phyloP scores from a whole-genome alignment of 257 asterid species.

The Ophiorrhiza pumila region DNA sequence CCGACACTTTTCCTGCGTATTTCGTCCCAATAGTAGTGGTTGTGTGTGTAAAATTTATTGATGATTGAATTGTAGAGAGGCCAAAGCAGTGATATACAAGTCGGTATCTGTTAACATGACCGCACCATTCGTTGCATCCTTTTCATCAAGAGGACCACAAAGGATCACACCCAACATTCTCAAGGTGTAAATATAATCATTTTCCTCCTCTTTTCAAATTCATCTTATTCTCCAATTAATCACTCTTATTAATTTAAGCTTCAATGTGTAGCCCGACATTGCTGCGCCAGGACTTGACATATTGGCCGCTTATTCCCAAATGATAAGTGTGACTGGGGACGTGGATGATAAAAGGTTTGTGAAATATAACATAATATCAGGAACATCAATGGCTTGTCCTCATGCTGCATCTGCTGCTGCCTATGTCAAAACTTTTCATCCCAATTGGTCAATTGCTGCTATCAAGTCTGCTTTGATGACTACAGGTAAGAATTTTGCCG shows the following conservation, averaged over 20 bases:
- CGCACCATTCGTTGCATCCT: constrained; percentile 56
- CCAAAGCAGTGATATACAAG: constrained; percentile 52
- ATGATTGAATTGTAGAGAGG: constrained; percentile 28
- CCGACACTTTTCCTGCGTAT: no score
- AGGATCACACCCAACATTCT: constrained; percentile 41
- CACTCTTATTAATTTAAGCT: background rate
- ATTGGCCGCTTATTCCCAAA: constrained; percentile 56
- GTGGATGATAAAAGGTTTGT: constrained; percentile 34
- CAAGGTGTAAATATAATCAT: constrained; percentile 48
- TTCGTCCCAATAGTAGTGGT: no score
- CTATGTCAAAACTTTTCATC: constrained; percentile 67
- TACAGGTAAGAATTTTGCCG: constrained; percentile 38
- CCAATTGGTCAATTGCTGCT: constrained; percentile 75
- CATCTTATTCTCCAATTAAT: background rate
- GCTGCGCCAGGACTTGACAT: constrained; percentile 81
- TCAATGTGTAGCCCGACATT: constrained; percentile 60
- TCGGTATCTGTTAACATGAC: constrained; percentile 27
- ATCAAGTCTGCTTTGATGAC: constrained; percentile 89
- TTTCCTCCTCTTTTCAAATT: background rate
- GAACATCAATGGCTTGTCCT: constrained; percentile 94
- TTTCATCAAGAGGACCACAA: constrained; percentile 87
- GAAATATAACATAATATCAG: constrained; percentile 49
- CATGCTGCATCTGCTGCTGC: constrained; percentile 80
- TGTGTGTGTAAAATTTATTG: no score
- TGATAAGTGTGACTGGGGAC: constrained; percentile 22